Base-by-base conservation (phyloP, 2,329 filamentous ascomycete genomes). In the Thielaviopsis populi region DNA sequence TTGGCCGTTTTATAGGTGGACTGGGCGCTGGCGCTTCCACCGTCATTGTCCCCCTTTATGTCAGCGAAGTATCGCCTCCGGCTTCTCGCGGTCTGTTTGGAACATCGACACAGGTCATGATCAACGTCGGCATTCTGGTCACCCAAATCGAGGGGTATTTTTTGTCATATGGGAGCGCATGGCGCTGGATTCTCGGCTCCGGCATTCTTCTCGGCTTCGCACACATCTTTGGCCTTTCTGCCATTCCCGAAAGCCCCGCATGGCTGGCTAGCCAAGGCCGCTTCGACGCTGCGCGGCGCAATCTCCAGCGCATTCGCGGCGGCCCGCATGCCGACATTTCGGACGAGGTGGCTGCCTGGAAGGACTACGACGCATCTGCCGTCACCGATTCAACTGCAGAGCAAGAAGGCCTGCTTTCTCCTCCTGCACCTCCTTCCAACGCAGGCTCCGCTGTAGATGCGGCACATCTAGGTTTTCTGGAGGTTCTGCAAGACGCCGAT, bases 21-120 rank as follows among this genome's bases (percentile, higher is more conserved):
- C 72, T 95, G 1, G 91, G 89, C 6, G 91, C 91, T 5, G 94
- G 94, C 24, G 89, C 91, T 1, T 84, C 91, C 1, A 92, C 94
- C 2, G 94, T 99, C 22, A 89, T 96, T 42, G 91, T 95, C 2
- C 94, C 94, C 0, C 83, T 99, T 22, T 99, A 95, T 77, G 90
- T 99, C 69, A 91, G 90, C 56, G 94, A 99, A 74, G 82, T 96
- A 30, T 86, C 91, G 0, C 94, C 92, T 3, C 83, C 83, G 0
- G 76, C 79, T 17, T 82, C 86, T 68, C 83, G 85, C 63, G 91
- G 91, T 4, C 83, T 95, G 67, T 97, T 96, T 71, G 84, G 84
- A 13, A 80, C 83, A 63, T 87, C 95, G 74, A 97, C 94, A 0
- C 92, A 99, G 72, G 85, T 97, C 70, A 91, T 91, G 74, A 91